phyloP scores from a whole-genome alignment of 257 asterid genomes.

The Solanum medicagineum region DNA sequence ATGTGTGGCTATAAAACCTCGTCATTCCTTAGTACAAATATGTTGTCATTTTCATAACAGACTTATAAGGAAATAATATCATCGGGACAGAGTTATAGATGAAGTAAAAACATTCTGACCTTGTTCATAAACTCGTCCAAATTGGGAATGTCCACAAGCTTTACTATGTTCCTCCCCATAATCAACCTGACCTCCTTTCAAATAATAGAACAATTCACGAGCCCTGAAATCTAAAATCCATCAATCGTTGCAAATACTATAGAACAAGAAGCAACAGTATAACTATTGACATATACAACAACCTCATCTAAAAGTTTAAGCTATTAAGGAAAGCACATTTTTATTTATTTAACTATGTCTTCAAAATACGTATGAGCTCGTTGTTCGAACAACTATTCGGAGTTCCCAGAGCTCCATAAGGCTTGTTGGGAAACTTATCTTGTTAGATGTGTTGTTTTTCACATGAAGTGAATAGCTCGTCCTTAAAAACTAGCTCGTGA shows the following conservation, averaged over 20 bases:
- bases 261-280: neutral
- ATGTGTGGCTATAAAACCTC: neutral
- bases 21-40: neutral
- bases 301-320: neutral
- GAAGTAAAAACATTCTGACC: conserved; percentile 20
- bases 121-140: conserved; percentile 55
- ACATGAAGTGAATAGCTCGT: neutral
- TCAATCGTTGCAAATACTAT: conserved; percentile 1
- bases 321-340: neutral
- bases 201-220: conserved; percentile 81
- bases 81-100: neutral
- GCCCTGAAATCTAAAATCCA: conserved; percentile 48
- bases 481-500: neutral
- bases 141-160: conserved; percentile 70
- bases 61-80: neutral
- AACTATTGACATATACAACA: neutral
- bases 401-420: neutral
- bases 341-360: neutral
- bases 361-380: neutral
- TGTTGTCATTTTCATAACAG: neutral
- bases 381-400: neutral
- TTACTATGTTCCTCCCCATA: conserved; percentile 93
- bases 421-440: neutral
- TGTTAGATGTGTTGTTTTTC: neutral
- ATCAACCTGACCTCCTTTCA: conserved; percentile 94